These are phyloP conservation scores for Sideroxylon spinosum DNA, from an alignment of 179 eudicot species.

Conservation along the genomic window DNA sequence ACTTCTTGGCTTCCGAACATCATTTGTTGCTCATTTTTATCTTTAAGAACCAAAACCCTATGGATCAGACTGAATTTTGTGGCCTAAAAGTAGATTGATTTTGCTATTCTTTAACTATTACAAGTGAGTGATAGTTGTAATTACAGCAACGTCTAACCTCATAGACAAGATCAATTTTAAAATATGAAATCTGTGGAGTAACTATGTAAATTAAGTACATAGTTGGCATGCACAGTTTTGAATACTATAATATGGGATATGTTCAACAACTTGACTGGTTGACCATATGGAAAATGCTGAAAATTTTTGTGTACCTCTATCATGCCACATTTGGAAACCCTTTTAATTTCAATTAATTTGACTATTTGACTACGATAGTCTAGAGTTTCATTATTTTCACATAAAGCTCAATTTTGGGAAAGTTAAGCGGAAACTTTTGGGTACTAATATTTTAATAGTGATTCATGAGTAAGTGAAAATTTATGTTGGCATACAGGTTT, in stretches of 20 bases:
- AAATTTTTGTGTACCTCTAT: not conserved
- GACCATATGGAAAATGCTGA: not conserved
- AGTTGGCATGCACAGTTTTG: not conserved
- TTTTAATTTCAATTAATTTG: not conserved
- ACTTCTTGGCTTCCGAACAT: conserved; percentile 3
- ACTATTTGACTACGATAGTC: not conserved
- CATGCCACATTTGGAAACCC: not conserved
- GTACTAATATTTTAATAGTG: not conserved
- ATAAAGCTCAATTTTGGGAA: not conserved
- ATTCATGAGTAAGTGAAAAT: not conserved
- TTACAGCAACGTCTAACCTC: not conserved
- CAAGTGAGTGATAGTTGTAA: not conserved
- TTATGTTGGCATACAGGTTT: not conserved
- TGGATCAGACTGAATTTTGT: conserved; percentile 1
- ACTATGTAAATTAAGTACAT: not conserved
- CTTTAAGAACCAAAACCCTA: not conserved
- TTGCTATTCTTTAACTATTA: not conserved
- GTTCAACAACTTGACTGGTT: not conserved
- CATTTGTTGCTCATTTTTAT: not conserved
- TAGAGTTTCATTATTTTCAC: not conserved
- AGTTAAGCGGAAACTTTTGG: not conserved
- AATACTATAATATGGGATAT: not conserved
- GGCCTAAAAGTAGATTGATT: conserved; percentile 1
- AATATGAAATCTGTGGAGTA: not conserved
- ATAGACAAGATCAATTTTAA: not conserved